phyloP scores from a whole-genome alignment of 208 protist species.

The Leishmania martiniquensis region DNA sequence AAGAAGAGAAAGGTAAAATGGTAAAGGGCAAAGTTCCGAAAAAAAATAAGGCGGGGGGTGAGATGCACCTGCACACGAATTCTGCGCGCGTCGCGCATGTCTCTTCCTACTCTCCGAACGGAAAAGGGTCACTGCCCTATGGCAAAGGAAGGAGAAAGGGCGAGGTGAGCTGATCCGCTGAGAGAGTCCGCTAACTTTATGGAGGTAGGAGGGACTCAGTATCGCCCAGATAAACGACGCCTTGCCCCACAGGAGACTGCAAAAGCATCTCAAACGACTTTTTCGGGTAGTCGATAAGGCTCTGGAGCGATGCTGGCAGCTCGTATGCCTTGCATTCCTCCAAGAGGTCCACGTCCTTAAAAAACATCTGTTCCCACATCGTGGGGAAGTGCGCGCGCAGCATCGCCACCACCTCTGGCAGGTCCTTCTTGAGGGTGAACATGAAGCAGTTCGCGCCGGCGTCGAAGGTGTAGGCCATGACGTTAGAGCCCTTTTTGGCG shows the following conservation, averaged over 20 bases:
- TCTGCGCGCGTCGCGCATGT: too few species aligned
- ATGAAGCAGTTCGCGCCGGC: constrained; percentile 99
- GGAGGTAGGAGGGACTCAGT: constrained; percentile 54
- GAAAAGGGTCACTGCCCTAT: not conserved
- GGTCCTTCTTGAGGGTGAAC: constrained; percentile 90
- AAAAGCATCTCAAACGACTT: constrained; percentile 87
- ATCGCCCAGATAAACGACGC: constrained; percentile 56
- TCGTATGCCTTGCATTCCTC: constrained; percentile 43
- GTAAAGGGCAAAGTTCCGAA: not conserved
- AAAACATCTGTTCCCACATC: constrained; percentile 62
- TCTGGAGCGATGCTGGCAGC: constrained; percentile 33
- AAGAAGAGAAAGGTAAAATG: not conserved
- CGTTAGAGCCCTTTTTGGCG: constrained; percentile 59
- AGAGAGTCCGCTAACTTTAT: not conserved
- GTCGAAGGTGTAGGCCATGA: constrained; percentile 99
- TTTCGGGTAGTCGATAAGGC: constrained; percentile 83
- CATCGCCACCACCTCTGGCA: constrained; percentile 88
- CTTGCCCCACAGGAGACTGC: constrained; percentile 79
- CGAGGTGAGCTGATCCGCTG: not conserved
- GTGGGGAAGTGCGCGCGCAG: constrained; percentile 93
- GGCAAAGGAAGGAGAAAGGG: not conserved
- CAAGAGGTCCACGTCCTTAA: constrained; percentile 61
- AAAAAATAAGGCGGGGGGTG: too few species aligned
- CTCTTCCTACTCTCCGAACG: not conserved
- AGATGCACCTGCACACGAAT: too few species aligned